Percentiles rank a stretch among this genome's conserved stretches.
phyloP scores from a whole-genome alignment of 345 rosid genomes.

The Mallotus nudiflorus region DNA sequence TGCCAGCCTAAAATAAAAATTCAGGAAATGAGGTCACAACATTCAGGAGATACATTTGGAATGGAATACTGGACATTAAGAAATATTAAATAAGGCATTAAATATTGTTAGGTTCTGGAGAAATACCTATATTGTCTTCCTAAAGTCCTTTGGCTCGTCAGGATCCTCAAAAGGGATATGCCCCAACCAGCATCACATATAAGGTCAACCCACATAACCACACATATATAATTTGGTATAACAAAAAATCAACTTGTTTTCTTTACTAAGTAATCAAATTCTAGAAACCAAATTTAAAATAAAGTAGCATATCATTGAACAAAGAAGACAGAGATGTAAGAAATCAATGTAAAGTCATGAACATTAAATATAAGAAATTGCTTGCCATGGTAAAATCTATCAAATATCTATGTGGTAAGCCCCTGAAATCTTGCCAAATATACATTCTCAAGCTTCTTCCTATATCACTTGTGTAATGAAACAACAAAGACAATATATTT shows the following conservation, averaged over 20 bases:
- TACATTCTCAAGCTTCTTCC: too few relatives aligned
- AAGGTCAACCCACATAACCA: slow-evolving; percentile 40
- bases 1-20: slow-evolving; percentile 34
- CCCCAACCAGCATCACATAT: slow-evolving; percentile 34
- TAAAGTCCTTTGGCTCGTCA: slow-evolving; percentile 34
- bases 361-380: background rate
- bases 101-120: too few relatives aligned
- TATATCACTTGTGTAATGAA: background rate
- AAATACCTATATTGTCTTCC: slow-evolving; percentile 34
- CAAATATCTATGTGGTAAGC: too few relatives aligned
- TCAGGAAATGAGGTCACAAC: slow-evolving; percentile 30
- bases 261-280: background rate
- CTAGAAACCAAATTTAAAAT: too few relatives aligned
- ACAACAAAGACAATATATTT: background rate
- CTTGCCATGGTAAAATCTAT: background rate
- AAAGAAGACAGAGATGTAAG: background rate
- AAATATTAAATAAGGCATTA: too few relatives aligned
- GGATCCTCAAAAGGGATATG: slow-evolving; percentile 40
- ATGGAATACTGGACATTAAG: too few relatives aligned
- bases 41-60: too few relatives aligned
- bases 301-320: background rate
- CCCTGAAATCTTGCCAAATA: too few relatives aligned
- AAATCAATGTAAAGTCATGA: background rate
- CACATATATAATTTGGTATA: slow-evolving; percentile 34
- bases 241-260: background rate